Conservation (phyloP, 441 rosid species). For the Adansonia madagascariensis region DNA sequence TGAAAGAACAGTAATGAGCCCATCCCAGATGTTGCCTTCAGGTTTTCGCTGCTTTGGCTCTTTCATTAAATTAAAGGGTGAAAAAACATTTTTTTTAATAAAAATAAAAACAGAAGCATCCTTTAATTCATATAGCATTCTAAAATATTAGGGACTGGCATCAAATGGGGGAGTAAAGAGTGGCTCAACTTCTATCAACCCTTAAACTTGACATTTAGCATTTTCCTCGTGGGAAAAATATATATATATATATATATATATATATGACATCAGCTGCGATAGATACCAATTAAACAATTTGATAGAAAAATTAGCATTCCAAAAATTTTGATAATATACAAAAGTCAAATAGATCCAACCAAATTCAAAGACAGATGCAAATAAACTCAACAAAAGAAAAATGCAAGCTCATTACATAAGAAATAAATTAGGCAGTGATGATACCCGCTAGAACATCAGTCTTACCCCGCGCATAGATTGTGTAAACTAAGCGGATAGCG, state of each 20-base stretch:
- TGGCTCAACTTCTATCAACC: too few relatives aligned
- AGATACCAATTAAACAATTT: not conserved
- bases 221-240: too few relatives aligned
- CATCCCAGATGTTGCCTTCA: not conserved
- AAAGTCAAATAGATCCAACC: constrained; percentile 9
- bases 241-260: not conserved
- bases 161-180: too few relatives aligned
- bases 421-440: constrained; percentile 57
- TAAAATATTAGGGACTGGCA: too few relatives aligned
- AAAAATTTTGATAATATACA: constrained; percentile 18
- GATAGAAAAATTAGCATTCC: constrained; percentile 11
- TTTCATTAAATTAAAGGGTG: not conserved
- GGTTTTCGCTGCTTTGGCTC: not conserved
- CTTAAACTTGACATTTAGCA: too few relatives aligned
- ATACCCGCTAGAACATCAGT: constrained; percentile 87
- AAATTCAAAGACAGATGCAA: constrained; percentile 11
- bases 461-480: constrained; percentile 87
- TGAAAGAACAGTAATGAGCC: not conserved
- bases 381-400: not conserved
- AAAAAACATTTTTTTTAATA: not conserved
- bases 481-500: constrained; percentile 85
- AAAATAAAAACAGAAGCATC: too few relatives aligned
- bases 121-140: too few relatives aligned
- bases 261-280: not conserved
- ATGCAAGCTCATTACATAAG: not conserved